A percentile compares a stretch with the other conserved stretches of the same genome.
These are phyloP conservation scores for Verbascum thapsus DNA, from an alignment of 257 asterid species.

Conservation along the genomic window DNA sequence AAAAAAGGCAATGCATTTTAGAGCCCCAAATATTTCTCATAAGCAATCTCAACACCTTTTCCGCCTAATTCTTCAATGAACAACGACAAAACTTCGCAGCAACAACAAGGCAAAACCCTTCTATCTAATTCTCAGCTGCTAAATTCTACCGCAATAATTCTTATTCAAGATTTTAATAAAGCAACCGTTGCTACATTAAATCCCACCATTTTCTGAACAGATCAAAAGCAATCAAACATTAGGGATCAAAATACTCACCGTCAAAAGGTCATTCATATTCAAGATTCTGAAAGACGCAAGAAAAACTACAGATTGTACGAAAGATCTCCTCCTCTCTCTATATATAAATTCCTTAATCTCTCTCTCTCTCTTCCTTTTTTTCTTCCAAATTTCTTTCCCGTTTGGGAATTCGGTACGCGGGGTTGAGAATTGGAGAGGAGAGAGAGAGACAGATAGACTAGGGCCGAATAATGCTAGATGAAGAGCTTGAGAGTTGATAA, in stretches of 20 bases:
- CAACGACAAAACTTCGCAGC: conserved; percentile 17
- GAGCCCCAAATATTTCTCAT: conserved; percentile 2
- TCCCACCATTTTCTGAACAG: conserved; percentile 27
- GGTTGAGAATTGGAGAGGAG: conserved; percentile 43
- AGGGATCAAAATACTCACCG: conserved; percentile 43
- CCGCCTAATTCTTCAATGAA: conserved; percentile 7
- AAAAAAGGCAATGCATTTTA: conserved; percentile 15
- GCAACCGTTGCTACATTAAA: background rate
- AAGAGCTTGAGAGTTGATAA: too few relatives aligned
- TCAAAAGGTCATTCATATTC: conserved; percentile 73
- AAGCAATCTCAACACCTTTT: conserved; percentile 23
- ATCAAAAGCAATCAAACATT: conserved; percentile 34
- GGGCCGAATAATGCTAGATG: too few relatives aligned
- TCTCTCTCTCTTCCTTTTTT: conserved; percentile 13
- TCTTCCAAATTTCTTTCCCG: background rate
- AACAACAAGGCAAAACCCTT: conserved; percentile 1
- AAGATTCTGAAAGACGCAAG: conserved; percentile 34
- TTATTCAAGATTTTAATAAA: background rate
- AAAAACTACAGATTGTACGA: conserved; percentile 32
- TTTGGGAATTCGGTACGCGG: conserved; percentile 32
- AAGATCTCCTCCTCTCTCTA: conserved; percentile 34
- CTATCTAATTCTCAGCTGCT: conserved; percentile 31
- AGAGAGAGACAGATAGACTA: conserved; percentile 39
- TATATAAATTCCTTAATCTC: conserved; percentile 32
- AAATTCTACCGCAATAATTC: conserved; percentile 35